These are phyloP conservation scores for Bothriochloa decipiens DNA, from an alignment of 176 grass and related monocot genomes.

Conservation along the genomic window DNA sequence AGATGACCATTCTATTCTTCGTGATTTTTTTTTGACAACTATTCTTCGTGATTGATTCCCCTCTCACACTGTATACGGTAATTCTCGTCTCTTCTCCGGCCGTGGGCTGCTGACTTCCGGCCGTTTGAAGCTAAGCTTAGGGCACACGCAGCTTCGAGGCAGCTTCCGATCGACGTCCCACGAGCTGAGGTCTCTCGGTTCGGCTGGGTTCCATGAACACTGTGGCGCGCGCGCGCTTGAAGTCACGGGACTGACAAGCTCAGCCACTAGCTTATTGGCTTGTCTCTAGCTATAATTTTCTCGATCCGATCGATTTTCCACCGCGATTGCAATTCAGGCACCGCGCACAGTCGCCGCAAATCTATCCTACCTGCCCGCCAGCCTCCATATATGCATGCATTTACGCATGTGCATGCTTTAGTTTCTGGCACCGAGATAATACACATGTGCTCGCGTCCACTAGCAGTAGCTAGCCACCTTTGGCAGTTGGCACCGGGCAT, in stretches of 20 bases:
- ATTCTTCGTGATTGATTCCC: neutral
- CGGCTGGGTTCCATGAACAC: conserved; percentile 43
- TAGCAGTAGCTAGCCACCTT: neutral
- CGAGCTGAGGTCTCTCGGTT: neutral
- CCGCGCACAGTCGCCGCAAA: conserved; percentile 21
- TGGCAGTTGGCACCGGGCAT: conserved; percentile 18
- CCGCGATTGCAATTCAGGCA: conserved; percentile 12
- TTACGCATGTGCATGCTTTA: neutral
- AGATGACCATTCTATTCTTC: neutral
- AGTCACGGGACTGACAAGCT: conserved; percentile 31
- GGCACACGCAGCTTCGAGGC: neutral
- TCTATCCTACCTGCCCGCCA: neutral
- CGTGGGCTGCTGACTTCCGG: neutral
- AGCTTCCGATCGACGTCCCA: conserved; percentile 1
- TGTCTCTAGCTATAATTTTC: neutral
- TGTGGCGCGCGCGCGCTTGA: conserved; percentile 13
- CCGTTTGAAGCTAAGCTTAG: neutral
- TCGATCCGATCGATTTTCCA: neutral
- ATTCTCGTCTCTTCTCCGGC: neutral
- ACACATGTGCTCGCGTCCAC: conserved; percentile 2
- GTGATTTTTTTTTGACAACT: too few relatives aligned
- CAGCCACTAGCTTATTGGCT: conserved; percentile 31
- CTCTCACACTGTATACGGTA: neutral
- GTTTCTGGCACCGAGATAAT: conserved; percentile 14
- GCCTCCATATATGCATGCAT: neutral